A percentile compares a stretch with the other conserved stretches of the same genome.
These are phyloP conservation scores for Auriculariales sp. DNA, from an alignment of 768 basidiomycete genomes.

Conservation along the genomic window DNA sequence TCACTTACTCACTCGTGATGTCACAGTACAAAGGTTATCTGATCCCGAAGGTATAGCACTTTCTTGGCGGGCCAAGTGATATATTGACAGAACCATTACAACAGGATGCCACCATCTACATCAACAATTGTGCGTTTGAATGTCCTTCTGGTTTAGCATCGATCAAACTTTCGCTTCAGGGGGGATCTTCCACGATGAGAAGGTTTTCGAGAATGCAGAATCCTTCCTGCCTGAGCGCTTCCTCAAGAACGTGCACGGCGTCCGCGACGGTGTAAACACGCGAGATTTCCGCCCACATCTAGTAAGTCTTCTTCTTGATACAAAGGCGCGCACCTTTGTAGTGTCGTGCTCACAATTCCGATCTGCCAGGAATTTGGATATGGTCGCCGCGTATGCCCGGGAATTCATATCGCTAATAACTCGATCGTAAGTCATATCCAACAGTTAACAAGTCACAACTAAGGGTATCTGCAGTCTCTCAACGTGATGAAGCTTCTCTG, in stretches of 20 bases:
- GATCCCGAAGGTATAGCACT: too few species aligned
- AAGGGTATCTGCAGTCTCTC: constrained; percentile 10
- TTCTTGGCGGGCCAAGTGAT: too few species aligned
- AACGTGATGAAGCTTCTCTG: constrained; percentile 17
- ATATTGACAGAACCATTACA: too few species aligned
- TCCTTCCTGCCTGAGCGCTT: constrained; percentile 38
- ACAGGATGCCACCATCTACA: constrained; percentile 14
- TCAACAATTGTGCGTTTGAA: constrained; percentile 12
- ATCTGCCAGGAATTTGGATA: constrained; percentile 4
- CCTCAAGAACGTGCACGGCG: constrained; percentile 10
- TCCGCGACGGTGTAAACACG: constrained; percentile 7
- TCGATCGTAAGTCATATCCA: constrained; percentile 7
- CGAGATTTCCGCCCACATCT: not conserved
- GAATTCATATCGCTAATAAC: constrained; percentile 12
- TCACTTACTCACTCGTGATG: not conserved
- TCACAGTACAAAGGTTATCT: not conserved
- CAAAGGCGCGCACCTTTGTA: constrained; percentile 10
- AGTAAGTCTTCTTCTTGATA: not conserved
- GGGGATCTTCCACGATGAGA: constrained; percentile 15
- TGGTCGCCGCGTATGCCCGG: constrained; percentile 16
- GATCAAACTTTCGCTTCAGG: constrained; percentile 8
- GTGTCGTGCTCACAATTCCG: constrained; percentile 7
- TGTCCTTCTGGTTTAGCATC: not conserved
- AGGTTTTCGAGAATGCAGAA: constrained; percentile 26
- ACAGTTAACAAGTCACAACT: too few species aligned